phyloP scores from a whole-genome alignment of 352 stramenopile genomes.

The Pythium aphanidermatum region DNA sequence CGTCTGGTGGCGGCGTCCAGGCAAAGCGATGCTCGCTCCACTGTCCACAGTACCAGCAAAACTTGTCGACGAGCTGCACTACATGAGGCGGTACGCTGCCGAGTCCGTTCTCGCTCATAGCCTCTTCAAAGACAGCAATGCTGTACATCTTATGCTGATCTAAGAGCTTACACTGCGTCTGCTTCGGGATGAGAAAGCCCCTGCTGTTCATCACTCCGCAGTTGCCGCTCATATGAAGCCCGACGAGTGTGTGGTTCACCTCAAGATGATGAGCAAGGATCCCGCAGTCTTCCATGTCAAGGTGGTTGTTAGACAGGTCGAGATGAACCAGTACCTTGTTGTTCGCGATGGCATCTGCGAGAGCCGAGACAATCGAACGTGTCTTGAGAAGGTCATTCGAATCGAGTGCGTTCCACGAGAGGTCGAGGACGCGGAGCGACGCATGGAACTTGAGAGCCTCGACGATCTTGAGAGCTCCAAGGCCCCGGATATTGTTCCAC shows the following conservation, averaged over 20 bases:
- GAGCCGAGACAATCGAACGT: conserved; percentile 40
- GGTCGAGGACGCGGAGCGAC: conserved; percentile 56
- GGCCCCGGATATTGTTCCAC: conserved; percentile 68
- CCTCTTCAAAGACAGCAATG: conserved; percentile 65
- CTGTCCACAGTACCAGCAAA: conserved; percentile 73
- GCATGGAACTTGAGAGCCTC: conserved; percentile 70
- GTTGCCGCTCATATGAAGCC: conserved; percentile 75
- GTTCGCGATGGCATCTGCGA: conserved; percentile 60
- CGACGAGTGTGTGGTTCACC: conserved; percentile 66
- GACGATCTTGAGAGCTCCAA: conserved; percentile 63
- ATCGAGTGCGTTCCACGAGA: conserved; percentile 74
- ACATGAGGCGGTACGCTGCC: conserved; percentile 47
- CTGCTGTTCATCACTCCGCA: conserved; percentile 55
- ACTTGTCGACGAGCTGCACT: conserved; percentile 47
- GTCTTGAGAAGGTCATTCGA: conserved; percentile 40
- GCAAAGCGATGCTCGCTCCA: conserved; percentile 73
- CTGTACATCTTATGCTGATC: conserved; percentile 78
- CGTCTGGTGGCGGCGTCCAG: conserved; percentile 37
- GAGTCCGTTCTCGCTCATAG: conserved; percentile 48
- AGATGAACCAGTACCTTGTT: conserved; percentile 72
- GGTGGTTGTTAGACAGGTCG: conserved; percentile 64
- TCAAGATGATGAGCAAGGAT: conserved; percentile 58
- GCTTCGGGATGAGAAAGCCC: conserved; percentile 58
- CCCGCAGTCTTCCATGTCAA: conserved; percentile 55
- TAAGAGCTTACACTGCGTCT: conserved; percentile 33